These are phyloP conservation scores for Moniliophthora roreri DNA, from an alignment of 1,284 basidiomycete genomes.

Conservation along the genomic window DNA sequence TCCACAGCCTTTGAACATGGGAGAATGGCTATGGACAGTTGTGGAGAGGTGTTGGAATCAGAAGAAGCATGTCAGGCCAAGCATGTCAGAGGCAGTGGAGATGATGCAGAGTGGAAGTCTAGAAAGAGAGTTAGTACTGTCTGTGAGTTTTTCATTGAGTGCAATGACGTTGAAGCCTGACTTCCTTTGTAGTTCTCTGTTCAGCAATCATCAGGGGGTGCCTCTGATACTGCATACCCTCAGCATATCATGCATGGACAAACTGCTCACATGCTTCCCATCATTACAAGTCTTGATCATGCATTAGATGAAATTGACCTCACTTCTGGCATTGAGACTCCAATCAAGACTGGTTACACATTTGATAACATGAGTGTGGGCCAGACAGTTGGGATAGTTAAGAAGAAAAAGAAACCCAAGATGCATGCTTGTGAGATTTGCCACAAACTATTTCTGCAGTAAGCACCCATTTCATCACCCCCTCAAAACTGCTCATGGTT, in stretches of 20 bases:
- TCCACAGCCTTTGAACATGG: slow-evolving; percentile 6
- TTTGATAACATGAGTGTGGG: neutral
- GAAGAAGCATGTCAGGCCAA: slow-evolving; percentile 4
- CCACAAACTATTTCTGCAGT: slow-evolving; percentile 56
- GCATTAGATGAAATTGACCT: neutral
- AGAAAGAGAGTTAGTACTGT: too few relatives aligned
- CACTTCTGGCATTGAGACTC: neutral
- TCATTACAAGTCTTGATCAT: neutral
- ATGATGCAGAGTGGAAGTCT: too few relatives aligned
- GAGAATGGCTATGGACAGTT: slow-evolving; percentile 9
- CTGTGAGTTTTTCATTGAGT: too few relatives aligned
- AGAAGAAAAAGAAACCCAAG: slow-evolving; percentile 41
- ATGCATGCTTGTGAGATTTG: slow-evolving; percentile 57
- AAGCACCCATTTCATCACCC: neutral
- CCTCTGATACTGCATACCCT: neutral
- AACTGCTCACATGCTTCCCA: neutral
- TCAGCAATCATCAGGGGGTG: neutral
- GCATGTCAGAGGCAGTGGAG: slow-evolving; percentile 5
- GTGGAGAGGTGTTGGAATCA: slow-evolving; percentile 12
- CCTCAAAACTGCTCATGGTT: neutral
- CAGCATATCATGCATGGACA: neutral
- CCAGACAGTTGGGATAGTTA: neutral
- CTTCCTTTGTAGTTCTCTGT: neutral
- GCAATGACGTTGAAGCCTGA: too few relatives aligned
- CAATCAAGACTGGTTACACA: neutral